phyloP scores from a whole-genome alignment of 176 grass and related monocot species.

The Pontederia crassipes region DNA sequence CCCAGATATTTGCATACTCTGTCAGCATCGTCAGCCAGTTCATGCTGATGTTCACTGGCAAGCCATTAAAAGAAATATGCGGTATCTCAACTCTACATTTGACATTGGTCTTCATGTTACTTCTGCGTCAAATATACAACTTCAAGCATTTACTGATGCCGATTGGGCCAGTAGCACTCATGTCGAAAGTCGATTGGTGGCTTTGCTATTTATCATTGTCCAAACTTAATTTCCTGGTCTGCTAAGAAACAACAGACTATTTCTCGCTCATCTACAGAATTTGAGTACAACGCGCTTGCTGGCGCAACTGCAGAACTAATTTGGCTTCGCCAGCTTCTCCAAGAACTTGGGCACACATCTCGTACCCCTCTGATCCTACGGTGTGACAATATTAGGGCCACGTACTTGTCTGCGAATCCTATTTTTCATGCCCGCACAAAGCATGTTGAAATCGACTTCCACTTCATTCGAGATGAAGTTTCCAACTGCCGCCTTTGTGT shows the following conservation, averaged over 20 bases:
- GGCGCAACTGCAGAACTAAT: not conserved
- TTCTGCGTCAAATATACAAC: not conserved
- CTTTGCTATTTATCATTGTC: not conserved
- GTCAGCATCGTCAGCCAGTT: not conserved
- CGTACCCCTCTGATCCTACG: not conserved
- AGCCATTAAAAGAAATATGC: not conserved
- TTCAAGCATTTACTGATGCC: not conserved
- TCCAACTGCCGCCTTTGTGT: not conserved
- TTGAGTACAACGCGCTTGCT: not conserved
- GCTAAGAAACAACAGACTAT: not conserved
- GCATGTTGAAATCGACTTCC: not conserved
- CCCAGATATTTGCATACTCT: not conserved
- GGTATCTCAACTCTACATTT: not conserved
- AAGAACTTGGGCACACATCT: no score
- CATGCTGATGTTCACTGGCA: not conserved
- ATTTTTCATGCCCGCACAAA: constrained; percentile 3
- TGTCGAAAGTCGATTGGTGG: not conserved
- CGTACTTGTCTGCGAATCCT: not conserved
- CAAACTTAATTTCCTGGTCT: not conserved
- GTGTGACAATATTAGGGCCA: constrained; percentile 3
- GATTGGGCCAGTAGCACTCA: not conserved
- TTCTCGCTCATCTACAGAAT: not conserved
- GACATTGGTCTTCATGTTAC: not conserved
- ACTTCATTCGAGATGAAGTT: not conserved
- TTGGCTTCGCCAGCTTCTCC: not conserved